Conservation (phyloP, 352 stramenopile genomes). For the Paralagenidium karlingii region DNA sequence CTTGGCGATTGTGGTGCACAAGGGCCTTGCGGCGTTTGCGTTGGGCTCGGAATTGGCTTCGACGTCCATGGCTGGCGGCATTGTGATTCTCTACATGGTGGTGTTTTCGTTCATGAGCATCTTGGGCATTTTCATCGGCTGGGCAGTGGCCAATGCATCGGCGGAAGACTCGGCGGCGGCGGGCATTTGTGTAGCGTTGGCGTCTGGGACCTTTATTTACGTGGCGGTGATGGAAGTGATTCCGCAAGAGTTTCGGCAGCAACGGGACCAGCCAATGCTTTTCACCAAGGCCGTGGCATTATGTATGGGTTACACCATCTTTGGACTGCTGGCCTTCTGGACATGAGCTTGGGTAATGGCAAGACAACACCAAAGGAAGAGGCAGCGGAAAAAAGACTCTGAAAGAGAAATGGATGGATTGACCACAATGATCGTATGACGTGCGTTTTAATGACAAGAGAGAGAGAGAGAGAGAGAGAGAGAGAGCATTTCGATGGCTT, state of each 20-base stretch:
- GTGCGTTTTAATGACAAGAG: no score
- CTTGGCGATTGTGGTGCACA: constrained; percentile 66
- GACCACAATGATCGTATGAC: no score
- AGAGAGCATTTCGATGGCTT: no score
- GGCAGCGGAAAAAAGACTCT: no score
- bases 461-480: no score
- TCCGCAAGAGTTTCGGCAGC: constrained; percentile 58
- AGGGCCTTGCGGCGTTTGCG: constrained; percentile 61
- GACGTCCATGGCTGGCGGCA: constrained; percentile 25
- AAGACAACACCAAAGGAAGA: no score
- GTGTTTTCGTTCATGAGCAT: constrained; percentile 46
- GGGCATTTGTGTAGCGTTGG: constrained; percentile 47
- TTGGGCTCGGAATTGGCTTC: constrained; percentile 54
- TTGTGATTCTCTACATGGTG: constrained; percentile 34
- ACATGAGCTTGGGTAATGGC: constrained; percentile 15
- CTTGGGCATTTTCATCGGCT: constrained; percentile 31
- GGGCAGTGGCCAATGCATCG: constrained; percentile 19
- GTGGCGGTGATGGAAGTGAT: constrained; percentile 80
- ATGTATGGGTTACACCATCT: constrained; percentile 55
- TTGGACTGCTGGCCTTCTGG: constrained; percentile 68
- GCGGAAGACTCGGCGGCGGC: constrained; percentile 28
- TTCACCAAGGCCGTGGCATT: constrained; percentile 37
- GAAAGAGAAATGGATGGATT: no score
- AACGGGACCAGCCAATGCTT: constrained; percentile 12
- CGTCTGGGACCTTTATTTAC: constrained; percentile 75